These are phyloP conservation scores for Sugiyamaella marilandica DNA, from an alignment of 805 yeast genomes.

Conservation along the genomic window DNA sequence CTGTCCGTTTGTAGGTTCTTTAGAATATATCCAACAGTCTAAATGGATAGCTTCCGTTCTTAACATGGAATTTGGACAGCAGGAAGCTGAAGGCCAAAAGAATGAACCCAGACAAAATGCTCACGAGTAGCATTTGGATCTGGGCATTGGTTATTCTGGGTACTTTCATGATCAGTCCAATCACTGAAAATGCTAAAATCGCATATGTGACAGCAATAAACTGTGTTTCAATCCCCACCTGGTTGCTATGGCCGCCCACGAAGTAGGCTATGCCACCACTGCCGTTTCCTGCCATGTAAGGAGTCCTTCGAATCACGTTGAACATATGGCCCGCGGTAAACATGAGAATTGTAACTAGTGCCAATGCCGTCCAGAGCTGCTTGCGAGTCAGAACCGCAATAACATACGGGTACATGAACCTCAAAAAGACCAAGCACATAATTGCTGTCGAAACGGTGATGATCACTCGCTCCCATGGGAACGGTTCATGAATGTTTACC, in stretches of 20 bases:
- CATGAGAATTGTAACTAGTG: conserved; percentile 59
- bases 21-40: conserved; percentile 40
- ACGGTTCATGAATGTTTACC: conserved; percentile 31
- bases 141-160: conserved; percentile 46
- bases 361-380: conserved; percentile 66
- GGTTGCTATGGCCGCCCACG: conserved; percentile 65
- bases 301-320: conserved; percentile 74
- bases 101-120: conserved; percentile 41
- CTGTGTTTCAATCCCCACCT: conserved; percentile 87
- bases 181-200: conserved; percentile 52
- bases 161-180: conserved; percentile 54
- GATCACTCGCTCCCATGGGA: conserved; percentile 25
- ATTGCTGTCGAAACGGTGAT: conserved; percentile 16
- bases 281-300: conserved; percentile 41
- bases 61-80: conserved; percentile 60
- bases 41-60: conserved; percentile 76
- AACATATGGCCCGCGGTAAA: conserved; percentile 92
- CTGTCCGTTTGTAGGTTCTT: neutral
- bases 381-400: conserved; percentile 43
- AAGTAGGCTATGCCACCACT: conserved; percentile 48
- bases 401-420: conserved; percentile 32
- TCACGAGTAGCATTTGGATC: conserved; percentile 47
- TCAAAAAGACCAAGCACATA: conserved; percentile 9
- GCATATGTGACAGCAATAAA: conserved; percentile 72
- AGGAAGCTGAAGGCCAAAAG: conserved; percentile 59